Evolutionary conservation across 805 yeast genomes (phyloP).

Genomic region (Metschnikowia anglica): DNA sequence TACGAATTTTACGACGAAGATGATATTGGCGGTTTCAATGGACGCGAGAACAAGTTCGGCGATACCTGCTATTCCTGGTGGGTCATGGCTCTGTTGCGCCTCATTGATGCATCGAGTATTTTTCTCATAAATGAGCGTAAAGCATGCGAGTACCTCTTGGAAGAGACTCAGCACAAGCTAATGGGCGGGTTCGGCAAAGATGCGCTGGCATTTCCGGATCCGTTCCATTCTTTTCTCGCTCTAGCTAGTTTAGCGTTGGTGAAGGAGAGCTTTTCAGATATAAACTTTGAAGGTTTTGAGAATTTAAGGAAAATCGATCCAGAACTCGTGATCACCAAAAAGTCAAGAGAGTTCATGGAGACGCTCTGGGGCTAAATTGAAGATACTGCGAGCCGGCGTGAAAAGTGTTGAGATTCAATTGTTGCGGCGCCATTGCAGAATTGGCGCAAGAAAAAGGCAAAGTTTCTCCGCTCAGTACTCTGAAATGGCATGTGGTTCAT

Average conservation of each 20-base stretch:
- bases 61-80: conserved; percentile 92
- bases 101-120: conserved; percentile 35
- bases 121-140: conserved; percentile 35
- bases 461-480: no score
- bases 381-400: no score
- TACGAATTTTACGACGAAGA: conserved; percentile 41
- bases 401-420: no score
- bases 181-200: conserved; percentile 79
- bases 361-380: no score
- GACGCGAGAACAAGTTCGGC: conserved; percentile 77
- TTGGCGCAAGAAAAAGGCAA: no score
- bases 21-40: conserved; percentile 81
- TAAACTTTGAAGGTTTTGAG: conserved; percentile 9
- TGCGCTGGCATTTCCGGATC: conserved; percentile 65
- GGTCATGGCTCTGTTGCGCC: conserved; percentile 59
- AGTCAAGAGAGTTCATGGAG: conserved; percentile 17
- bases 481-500: no score
- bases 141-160: conserved; percentile 46
- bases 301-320: conserved; percentile 14
- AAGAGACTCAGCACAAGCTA: conserved; percentile 55
- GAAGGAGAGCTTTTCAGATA: conserved; percentile 2
- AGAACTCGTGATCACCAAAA: conserved; percentile 17
- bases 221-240: conserved; percentile 65
- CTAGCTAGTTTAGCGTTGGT: conserved; percentile 50
- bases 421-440: no score